These are phyloP conservation scores for Aspergillus steynii DNA, from an alignment of 495 filamentous ascomycete species.

Conservation along the genomic window DNA sequence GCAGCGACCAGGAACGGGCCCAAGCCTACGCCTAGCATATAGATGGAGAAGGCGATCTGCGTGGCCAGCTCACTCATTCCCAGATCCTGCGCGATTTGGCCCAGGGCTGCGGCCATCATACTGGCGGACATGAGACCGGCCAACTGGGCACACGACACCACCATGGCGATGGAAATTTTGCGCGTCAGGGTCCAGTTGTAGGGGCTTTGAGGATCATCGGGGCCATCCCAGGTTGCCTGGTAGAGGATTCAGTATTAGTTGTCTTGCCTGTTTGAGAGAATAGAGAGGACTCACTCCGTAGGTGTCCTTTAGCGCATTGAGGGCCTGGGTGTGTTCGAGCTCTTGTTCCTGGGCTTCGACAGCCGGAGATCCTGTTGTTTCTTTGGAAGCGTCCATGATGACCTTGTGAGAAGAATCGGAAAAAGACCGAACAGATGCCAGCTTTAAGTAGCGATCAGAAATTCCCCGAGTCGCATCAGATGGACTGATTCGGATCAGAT, in stretches of 20 bases:
- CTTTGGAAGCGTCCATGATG: background rate
- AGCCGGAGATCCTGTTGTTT: background rate
- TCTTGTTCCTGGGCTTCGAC: background rate
- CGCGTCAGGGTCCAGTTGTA: constrained; percentile 2
- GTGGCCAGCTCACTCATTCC: background rate
- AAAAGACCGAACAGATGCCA: background rate
- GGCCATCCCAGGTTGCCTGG: constrained; percentile 8
- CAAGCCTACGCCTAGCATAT: background rate
- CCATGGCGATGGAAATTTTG: constrained; percentile 6
- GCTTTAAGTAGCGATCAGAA: background rate
- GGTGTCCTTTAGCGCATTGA: background rate
- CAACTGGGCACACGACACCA: constrained; percentile 3
- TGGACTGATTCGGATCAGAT: background rate
- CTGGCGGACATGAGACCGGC: constrained; percentile 7
- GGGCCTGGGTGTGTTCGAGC: background rate
- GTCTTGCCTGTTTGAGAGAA: background rate
- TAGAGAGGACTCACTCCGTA: background rate
- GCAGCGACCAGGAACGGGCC: constrained; percentile 4
- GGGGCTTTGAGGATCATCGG: constrained; percentile 5
- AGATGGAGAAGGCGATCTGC: constrained; percentile 3
- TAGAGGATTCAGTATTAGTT: background rate
- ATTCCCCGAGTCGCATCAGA: background rate
- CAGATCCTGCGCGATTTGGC: constrained; percentile 1
- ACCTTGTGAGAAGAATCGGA: background rate
- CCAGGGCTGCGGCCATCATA: constrained; percentile 9